Base-by-base conservation (phyloP, 1,139 yeast genomes). In the Zygosaccharomyces sapae region DNA sequence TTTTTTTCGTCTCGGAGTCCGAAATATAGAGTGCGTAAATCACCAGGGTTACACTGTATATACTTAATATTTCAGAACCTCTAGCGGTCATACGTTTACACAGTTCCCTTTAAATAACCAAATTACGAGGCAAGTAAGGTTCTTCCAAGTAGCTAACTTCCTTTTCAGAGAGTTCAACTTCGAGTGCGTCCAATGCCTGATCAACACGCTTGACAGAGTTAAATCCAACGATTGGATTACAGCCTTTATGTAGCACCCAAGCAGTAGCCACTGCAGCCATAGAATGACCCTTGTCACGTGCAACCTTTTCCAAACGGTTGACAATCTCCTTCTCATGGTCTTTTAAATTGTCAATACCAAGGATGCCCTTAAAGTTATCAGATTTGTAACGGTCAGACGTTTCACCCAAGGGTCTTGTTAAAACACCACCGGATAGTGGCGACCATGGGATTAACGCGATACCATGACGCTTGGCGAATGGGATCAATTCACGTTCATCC, bases 211-310 rank as follows among this genome's bases (percentile, higher is more conserved):
- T 71, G 5, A 65, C 66, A 20, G 73, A 72, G 51, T 67, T 73
- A 44, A 81, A 59, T 0, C 87, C 87, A 8, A 81, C 74, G 52
- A 81, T 76, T 2, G 83, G 83, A 31, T 58, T 48, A 7, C 67
- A 58, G 4, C 83, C 83, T 58, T 80, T 80, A 37, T 68, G 50
- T 7, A 79, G 50, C 2, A 70, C 70, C 82, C 84, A 81, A 2
- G 82, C 79, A 9, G 75, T 69, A 2, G 84, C 71, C n/a, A 81
- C 62, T 18, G 67, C 67, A 0, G 83, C 79, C 84, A 80, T 80
- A 5, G 75, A 60, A 18, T 69, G 71, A 13, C 63, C 65, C 39
- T 67, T 62, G 52, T 73, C 72, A 52, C 68, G 66, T 9, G 85
- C 73, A 3, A 81, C 34, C 52, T 73, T 71, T 58, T 80, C 82